Conservation (phyloP, 1,139 yeast species). For the Starmera stellimalicola region DNA sequence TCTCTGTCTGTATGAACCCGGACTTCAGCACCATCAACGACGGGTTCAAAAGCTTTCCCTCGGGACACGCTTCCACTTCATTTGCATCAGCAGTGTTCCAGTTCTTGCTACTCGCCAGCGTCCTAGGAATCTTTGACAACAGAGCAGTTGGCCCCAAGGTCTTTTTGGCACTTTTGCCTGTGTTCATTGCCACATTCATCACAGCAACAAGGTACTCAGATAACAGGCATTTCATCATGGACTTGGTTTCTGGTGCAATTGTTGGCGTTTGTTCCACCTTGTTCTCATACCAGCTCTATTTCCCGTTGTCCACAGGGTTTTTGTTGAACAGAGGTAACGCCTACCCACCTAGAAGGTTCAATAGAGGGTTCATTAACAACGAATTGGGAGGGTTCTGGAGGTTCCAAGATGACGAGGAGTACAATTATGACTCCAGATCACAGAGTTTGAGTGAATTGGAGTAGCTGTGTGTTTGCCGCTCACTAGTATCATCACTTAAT, state of each 20-base stretch:
- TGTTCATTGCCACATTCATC: slow-evolving; percentile 29
- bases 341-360: slow-evolving; percentile 33
- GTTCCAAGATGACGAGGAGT: slow-evolving; percentile 16
- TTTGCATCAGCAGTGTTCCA: slow-evolving; percentile 35
- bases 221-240: slow-evolving; percentile 36
- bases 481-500: too few relatives aligned
- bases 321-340: slow-evolving; percentile 31
- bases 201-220: slow-evolving; percentile 38
- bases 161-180: slow-evolving; percentile 27
- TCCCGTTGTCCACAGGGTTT: slow-evolving; percentile 28
- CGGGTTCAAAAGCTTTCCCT: slow-evolving; percentile 43
- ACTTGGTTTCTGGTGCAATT: slow-evolving; percentile 32
- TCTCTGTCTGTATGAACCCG: slow-evolving; percentile 28
- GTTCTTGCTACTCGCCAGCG: slow-evolving; percentile 30
- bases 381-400: slow-evolving; percentile 31
- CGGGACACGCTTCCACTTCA: slow-evolving; percentile 42
- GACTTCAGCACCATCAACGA: slow-evolving; percentile 27
- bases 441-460: not conserved
- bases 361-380: slow-evolving; percentile 8
- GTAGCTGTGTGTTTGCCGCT: too few relatives aligned
- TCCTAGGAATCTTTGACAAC: slow-evolving; percentile 29
- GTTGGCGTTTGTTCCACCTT: slow-evolving; percentile 30
- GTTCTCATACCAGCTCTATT: slow-evolving; percentile 32
- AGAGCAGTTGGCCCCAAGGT: slow-evolving; percentile 31
- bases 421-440: slow-evolving; percentile 6